phyloP scores from a whole-genome alignment of 2,329 filamentous ascomycete genomes.

The Cercospora canescens region DNA sequence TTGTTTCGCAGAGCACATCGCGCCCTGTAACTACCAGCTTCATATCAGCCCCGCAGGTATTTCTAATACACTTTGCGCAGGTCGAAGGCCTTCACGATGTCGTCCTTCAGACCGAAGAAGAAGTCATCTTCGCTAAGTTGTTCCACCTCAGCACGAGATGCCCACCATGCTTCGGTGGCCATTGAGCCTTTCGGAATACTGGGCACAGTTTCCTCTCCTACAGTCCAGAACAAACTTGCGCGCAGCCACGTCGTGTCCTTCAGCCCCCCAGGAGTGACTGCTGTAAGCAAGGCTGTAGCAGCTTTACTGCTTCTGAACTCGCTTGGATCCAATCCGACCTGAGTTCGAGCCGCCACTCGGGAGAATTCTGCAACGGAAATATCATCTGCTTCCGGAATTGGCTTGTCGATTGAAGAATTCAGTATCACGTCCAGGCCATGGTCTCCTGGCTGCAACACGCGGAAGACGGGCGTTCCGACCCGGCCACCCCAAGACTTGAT shows the following conservation, averaged over 20 bases:
- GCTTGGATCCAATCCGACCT: constrained; percentile 21
- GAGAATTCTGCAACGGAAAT: constrained; percentile 20
- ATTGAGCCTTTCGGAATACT: constrained; percentile 12
- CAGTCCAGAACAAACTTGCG: constrained; percentile 19
- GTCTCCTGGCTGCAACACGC: constrained; percentile 9
- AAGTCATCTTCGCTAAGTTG: constrained; percentile 10
- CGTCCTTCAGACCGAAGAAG: constrained; percentile 19
- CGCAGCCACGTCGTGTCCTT: constrained; percentile 20
- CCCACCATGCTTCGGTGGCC: constrained; percentile 17
- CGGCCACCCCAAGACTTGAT: constrained; percentile 16
- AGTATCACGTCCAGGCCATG: constrained; percentile 14
- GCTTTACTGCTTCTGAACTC: constrained; percentile 12
- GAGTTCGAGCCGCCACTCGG: constrained; percentile 16
- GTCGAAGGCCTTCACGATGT: constrained; percentile 16
- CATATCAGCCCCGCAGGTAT: not conserved
- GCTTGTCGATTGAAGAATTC: constrained; percentile 15
- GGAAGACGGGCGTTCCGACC: constrained; percentile 16
- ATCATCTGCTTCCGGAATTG: constrained; percentile 13
- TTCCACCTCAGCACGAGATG: constrained; percentile 12
- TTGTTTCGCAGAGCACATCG: not conserved
- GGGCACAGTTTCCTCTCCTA: constrained; percentile 8
- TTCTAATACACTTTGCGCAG: constrained; percentile 6
- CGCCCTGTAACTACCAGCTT: not conserved
- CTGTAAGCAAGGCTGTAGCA: constrained; percentile 19
- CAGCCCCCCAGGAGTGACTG: constrained; percentile 15